A percentile compares a stretch with the other conserved stretches of the same genome.
Conservation (phyloP, 495 filamentous ascomycete genomes). For the Jackrogersella multiformis region DNA sequence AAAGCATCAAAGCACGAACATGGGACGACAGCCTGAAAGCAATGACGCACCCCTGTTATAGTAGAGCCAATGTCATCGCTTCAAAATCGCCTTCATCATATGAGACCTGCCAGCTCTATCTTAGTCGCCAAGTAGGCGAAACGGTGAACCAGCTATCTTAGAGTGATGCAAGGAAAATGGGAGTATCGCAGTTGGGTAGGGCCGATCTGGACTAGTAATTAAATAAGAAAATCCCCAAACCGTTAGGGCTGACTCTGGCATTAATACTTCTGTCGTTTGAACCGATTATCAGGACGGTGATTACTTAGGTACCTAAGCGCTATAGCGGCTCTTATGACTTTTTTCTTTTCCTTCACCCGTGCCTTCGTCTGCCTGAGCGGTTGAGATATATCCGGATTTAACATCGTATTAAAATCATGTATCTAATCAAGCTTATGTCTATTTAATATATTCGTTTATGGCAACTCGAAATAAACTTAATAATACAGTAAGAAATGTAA, state of each 20-base stretch:
- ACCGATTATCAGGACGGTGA: background rate
- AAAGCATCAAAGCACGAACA: slow-evolving; percentile 37
- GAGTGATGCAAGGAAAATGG: slow-evolving; percentile 15
- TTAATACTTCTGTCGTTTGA: background rate
- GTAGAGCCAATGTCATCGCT: slow-evolving; percentile 32
- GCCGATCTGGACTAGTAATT: slow-evolving; percentile 16
- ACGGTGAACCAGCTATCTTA: slow-evolving; percentile 15
- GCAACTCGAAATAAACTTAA: background rate
- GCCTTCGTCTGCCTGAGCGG: background rate
- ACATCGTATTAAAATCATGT: slow-evolving; percentile 19
- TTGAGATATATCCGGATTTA: slow-evolving; percentile 23
- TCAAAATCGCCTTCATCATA: background rate
- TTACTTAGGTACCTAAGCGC: background rate
- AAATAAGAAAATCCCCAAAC: slow-evolving; percentile 6
- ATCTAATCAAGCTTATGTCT: slow-evolving; percentile 18
- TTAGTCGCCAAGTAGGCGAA: slow-evolving; percentile 12
- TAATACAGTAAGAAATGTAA: background rate
- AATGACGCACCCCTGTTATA: slow-evolving; percentile 33
- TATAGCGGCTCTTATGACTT: slow-evolving; percentile 2
- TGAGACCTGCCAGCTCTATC: slow-evolving; percentile 19
- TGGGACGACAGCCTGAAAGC: slow-evolving; percentile 39
- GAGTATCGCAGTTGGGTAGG: slow-evolving; percentile 14
- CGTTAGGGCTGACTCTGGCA: slow-evolving; percentile 29
- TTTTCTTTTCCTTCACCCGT: background rate
- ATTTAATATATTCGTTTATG: background rate